A percentile compares a stretch with the other conserved stretches of the same genome.
These are phyloP conservation scores for Fusarium austroafricanum DNA, from an alignment of 2,329 filamentous ascomycete species.

Conservation along the genomic window DNA sequence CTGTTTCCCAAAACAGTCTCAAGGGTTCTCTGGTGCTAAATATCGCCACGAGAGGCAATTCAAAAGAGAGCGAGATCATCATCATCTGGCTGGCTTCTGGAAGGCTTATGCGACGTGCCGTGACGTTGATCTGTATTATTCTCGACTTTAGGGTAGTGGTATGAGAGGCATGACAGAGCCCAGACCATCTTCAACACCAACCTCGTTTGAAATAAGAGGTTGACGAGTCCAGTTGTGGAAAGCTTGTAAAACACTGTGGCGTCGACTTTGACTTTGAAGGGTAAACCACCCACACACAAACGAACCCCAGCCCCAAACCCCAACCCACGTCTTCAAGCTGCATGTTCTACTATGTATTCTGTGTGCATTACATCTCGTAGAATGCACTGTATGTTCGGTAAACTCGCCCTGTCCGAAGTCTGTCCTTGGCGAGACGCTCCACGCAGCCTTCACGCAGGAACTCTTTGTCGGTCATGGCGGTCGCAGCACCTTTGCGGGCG, in stretches of 20 bases:
- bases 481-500: slow-evolving; percentile 25
- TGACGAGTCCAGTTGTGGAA: slow-evolving; percentile 20
- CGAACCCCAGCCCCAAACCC: slow-evolving; percentile 15
- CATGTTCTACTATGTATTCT: neutral
- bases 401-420: slow-evolving; percentile 31
- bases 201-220: slow-evolving; percentile 22
- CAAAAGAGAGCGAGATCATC: slow-evolving; percentile 12
- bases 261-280: slow-evolving; percentile 11
- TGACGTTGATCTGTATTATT: neutral
- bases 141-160: slow-evolving; percentile 27
- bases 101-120: slow-evolving; percentile 25
- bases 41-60: slow-evolving; percentile 36
- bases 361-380: too few relatives aligned
- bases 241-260: slow-evolving; percentile 18
- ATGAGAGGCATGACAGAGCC: slow-evolving; percentile 11
- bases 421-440: slow-evolving; percentile 31
- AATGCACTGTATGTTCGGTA: slow-evolving; percentile 10
- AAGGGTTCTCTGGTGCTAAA: slow-evolving; percentile 9
- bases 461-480: slow-evolving; percentile 31
- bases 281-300: slow-evolving; percentile 22
- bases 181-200: slow-evolving; percentile 18
- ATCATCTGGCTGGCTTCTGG: slow-evolving; percentile 28
- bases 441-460: slow-evolving; percentile 42
- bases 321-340: slow-evolving; percentile 19
- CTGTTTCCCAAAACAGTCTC: slow-evolving; percentile 22